Evolutionary conservation across 208 protist species (phyloP), one percentile per base, ranked within the genome.

Genomic region (Histomonas meleagridis): DNA sequence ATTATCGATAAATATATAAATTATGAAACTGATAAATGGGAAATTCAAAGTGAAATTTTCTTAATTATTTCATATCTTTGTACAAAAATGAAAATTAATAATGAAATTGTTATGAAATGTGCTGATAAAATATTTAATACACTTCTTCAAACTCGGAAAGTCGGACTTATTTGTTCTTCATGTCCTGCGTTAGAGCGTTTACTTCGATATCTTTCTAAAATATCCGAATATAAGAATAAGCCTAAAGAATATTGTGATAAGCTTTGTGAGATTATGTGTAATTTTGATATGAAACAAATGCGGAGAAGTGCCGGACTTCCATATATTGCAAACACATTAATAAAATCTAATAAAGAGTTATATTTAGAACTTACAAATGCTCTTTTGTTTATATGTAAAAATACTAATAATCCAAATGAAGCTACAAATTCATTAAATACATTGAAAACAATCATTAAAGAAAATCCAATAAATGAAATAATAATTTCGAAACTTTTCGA

Each of bases 351-450:
- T 51, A 14, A 12, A 46, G 46, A 43, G 0, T 4, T 86, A 2
- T 86, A 57, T 28, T 18, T 16, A 18, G 46, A 35, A 38, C 32
- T 86, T 1, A 86, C 46, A 51, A 55, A 12, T 32, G 76, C 76
- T 10, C 28, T 86, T 14, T 38, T 86, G 0, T 18, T n/a, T 0
- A 23, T 86, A 38, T n/a, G 43, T 9, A 55, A 7, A 55, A 23
- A 26, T 0, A 55, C 46, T 51, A 18, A 51, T 38, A 53, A 48
- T 86, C 10, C 40, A n/a, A 49, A 32, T 38, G 76, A 86, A 86
- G 76, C 46, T 51, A 46, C 76, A 86, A 86, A 86, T 35, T 40
- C 76, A n/a, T 51, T 86, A 46, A 86, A 86, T 46, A 86, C 46
- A 38, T 23, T 86, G 23, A 86, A 86, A 46, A 18, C 32, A 35